Conservation (phyloP, 768 basidiomycete genomes). For the Xanthoconium purpureum region DNA sequence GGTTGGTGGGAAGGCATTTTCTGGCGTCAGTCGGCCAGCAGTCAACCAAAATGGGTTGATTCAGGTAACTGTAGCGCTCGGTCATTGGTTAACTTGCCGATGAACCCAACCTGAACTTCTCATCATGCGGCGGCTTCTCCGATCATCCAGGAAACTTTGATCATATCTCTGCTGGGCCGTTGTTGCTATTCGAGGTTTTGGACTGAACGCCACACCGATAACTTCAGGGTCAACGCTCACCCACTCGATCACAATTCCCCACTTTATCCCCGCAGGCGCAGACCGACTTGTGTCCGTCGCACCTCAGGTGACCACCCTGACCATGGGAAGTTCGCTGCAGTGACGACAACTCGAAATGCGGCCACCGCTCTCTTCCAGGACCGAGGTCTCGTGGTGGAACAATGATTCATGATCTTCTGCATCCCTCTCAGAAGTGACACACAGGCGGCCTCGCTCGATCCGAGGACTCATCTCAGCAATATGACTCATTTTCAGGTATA, state of each 20-base stretch:
- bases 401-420: neutral
- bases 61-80: neutral
- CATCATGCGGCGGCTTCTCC: slow-evolving; percentile 7
- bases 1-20: neutral
- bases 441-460: slow-evolving; percentile 7
- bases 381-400: slow-evolving; percentile 1
- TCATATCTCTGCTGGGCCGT: neutral
- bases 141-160: slow-evolving; percentile 3
- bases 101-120: neutral
- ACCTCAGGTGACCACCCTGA: slow-evolving; percentile 7
- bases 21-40: neutral
- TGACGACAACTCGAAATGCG: neutral
- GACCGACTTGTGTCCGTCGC: neutral
- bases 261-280: slow-evolving; percentile 10
- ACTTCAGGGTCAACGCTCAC: neutral
- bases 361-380: slow-evolving; percentile 1
- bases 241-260: neutral
- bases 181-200: neutral
- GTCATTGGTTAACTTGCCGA: neutral
- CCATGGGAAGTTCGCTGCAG: slow-evolving; percentile 10
- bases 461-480: slow-evolving; percentile 2
- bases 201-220: neutral
- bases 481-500: neutral
- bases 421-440: neutral
- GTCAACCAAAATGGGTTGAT: neutral